Evolutionary conservation across 371 early-diverging fungal genomes (phyloP), one percentile per base, ranked within the genome.

Genomic region (Actinomortierella ambigua): DNA sequence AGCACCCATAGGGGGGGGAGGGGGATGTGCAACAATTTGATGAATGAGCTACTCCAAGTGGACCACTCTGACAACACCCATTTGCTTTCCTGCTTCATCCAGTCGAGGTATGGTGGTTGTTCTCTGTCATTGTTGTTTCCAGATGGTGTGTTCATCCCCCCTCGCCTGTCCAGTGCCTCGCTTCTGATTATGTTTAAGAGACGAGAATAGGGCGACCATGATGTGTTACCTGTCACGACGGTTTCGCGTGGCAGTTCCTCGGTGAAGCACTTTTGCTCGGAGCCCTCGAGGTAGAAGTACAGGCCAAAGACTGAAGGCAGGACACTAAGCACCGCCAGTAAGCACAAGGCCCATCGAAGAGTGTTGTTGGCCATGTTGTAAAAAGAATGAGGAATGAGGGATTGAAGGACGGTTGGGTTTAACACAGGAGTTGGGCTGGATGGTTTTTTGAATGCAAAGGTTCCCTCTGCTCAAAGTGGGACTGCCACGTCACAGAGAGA

Each of bases 171-270:
- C 11, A 4, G 34, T 34, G n/a, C n/a, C n/a, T n/a, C n/a, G n/a
- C 34, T 34, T 34, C 7, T 11, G 7, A 4, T 34, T 6, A 34
- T 34, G 34, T 11, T 34, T 6, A 34, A 11, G 34, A 34, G 34
- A 34, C 7, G 34, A n/a, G n/a, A n/a, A n/a, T n/a, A n/a, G n/a
- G n/a, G n/a, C n/a, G 7, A 34, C 11, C 34, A 4, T 34, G 34
- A 34, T 34, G 34, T 55, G 61, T 54, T 78, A 91, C 92, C 93
- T 60, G 87, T 87, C 39, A 95, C 92, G 65, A 90, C 82, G 41
- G 95, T 95, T 61, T 95, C 93, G 65, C 87, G 88, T 26, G 97
- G 95, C 50, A 97, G 83, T 68, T 97, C 97, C 71, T 98, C 97
- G 26, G 93, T 80, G 75, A 98, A 98, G 81, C 98, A 98, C 76